phyloP scores from a whole-genome alignment of 2,329 filamentous ascomycete genomes.

The Apiospora rasikravindrae region DNA sequence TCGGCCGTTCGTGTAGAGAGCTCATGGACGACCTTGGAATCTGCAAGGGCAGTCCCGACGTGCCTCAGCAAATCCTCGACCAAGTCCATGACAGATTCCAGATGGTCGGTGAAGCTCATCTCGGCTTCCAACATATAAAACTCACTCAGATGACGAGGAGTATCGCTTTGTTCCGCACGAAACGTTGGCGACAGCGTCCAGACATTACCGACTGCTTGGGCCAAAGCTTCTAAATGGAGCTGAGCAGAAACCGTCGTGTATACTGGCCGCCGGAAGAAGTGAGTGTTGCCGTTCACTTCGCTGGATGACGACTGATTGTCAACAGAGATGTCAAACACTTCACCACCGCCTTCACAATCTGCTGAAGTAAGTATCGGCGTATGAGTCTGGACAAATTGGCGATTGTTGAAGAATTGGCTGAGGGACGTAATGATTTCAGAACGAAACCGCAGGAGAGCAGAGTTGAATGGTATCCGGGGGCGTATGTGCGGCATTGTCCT shows the following conservation, averaged over 20 bases:
- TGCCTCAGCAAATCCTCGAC: constrained; percentile 77
- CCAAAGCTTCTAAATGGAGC: constrained; percentile 89
- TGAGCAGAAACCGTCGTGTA: constrained; percentile 96
- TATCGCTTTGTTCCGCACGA: constrained; percentile 91
- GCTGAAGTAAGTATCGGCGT: constrained; percentile 95
- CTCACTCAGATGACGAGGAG: constrained; percentile 90
- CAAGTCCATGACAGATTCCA: constrained; percentile 77
- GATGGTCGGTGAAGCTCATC: constrained; percentile 74
- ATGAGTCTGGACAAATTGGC: constrained; percentile 81
- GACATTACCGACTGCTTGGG: constrained; percentile 86
- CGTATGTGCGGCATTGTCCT: constrained; percentile 88
- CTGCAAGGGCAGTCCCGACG: constrained; percentile 46
- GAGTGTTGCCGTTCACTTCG: constrained; percentile 46
- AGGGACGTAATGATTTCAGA: constrained; percentile 78
- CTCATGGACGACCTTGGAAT: constrained; percentile 51
- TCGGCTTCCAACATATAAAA: constrained; percentile 99
- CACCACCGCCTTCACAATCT: constrained; percentile 94
- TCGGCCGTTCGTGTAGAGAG: constrained; percentile 47
- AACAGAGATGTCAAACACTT: constrained; percentile 77
- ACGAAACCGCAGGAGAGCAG: constrained; percentile 79
- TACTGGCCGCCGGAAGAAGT: constrained; percentile 85
- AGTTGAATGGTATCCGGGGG: constrained; percentile 79
- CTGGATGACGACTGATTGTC: constrained; percentile 38
- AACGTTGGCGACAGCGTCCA: constrained; percentile 96
- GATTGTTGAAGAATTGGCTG: constrained; percentile 74